Base-by-base conservation (phyloP, 2,329 filamentous ascomycete genomes). In the Exutisphaerella laricina region DNA sequence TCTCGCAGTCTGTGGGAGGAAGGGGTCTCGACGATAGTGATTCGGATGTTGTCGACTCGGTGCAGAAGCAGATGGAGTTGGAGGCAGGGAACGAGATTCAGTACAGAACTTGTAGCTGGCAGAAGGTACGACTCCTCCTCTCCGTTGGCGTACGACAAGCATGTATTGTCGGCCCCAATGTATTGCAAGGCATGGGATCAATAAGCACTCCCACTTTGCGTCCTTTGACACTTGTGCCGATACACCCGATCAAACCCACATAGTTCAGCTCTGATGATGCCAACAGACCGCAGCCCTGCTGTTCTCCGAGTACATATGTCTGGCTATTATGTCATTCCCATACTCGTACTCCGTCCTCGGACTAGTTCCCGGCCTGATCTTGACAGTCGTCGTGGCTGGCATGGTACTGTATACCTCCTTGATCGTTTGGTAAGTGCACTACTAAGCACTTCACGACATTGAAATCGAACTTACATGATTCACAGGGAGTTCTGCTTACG, bases 281-380 rank as follows among this genome's bases (percentile, higher is more conserved):
- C 40, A 13, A 33, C 57, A 84, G 84, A 95, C 89, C 40, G 88
- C 89, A 0, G 88, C 84, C 1, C 66, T 95, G 55, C 79, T 96
- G 39, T 95, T 96, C 68, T 92, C 87, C 38, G 89, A 96, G 71
- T 96, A 96, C 64, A 96, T 96, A 46, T 94, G 88, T 63, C 70
- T 96, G 66, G 78, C 78, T 16, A 95, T 95, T 61, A 95, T 96
- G 88, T 94, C 86, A 38, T 96, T 96, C 56, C 89, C 89, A 0
- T 94, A 85, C 76, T 94, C 88, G 0, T 96, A 96, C 66, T 86
- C 87, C 31, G 70, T 90, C 20, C 77, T 96, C 5, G 89, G 89
- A 5, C 75, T 96, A 12, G 86, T 95, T 1, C 88, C 89, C 0
- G 88, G 85, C 17, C 65, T 96, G 41, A 90, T 95, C 49, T 62